Percentiles rank a stretch among this genome's conserved stretches.
These are phyloP conservation scores for Pseudozyma sp. DNA, from an alignment of 1,284 basidiomycete species.

Conservation along the genomic window DNA sequence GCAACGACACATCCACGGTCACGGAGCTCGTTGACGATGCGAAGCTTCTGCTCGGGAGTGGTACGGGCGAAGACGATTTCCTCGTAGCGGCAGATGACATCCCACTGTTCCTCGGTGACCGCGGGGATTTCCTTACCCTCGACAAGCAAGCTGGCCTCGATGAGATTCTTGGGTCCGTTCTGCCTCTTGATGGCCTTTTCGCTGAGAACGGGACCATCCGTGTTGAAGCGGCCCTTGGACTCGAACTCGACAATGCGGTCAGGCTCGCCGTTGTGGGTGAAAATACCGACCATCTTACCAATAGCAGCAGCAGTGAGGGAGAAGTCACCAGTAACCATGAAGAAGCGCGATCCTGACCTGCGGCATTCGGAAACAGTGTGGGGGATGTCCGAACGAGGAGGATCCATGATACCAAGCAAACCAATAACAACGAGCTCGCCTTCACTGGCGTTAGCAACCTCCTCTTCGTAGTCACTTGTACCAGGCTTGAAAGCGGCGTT, in stretches of 20 bases:
- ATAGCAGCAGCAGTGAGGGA: conserved; percentile 75
- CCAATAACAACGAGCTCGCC: conserved; percentile 75
- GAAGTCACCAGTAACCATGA: conserved; percentile 79
- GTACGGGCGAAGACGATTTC: conserved; percentile 81
- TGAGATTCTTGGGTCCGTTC: conserved; percentile 36
- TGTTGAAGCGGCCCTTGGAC: conserved; percentile 19
- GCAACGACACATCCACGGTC: conserved; percentile 73
- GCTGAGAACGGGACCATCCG: conserved; percentile 36
- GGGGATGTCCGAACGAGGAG: conserved; percentile 75
- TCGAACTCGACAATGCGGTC: conserved; percentile 70
- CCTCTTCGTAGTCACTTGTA: conserved; percentile 29
- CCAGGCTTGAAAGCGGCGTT: conserved; percentile 26
- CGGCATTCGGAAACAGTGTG: conserved; percentile 74
- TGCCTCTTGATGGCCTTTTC: conserved; percentile 41
- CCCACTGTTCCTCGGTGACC: conserved; percentile 69
- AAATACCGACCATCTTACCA: conserved; percentile 75
- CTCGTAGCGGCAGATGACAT: conserved; percentile 73
- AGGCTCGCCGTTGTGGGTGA: conserved; percentile 70
- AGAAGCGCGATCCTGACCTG: conserved; percentile 76
- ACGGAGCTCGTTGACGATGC: conserved; percentile 77
- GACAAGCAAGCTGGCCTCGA: conserved; percentile 39
- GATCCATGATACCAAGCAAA: conserved; percentile 77
- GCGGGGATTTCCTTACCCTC: conserved; percentile 41
- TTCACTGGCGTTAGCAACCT: conserved; percentile 59
- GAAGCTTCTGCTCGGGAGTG: conserved; percentile 77